phyloP scores from a whole-genome alignment of 2,329 filamentous ascomycete species.

The Colletotrichum godetiae region DNA sequence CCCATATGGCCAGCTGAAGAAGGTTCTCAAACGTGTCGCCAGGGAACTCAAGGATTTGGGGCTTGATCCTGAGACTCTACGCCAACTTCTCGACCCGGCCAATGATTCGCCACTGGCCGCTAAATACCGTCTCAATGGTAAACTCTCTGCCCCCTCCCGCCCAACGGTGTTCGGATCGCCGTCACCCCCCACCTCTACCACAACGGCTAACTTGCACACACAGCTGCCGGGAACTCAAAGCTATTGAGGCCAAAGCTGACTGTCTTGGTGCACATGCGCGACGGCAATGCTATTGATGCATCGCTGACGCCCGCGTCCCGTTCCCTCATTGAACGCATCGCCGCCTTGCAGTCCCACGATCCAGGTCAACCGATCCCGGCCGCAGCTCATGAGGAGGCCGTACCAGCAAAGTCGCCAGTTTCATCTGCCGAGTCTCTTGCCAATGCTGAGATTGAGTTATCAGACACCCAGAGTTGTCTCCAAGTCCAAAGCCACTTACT shows the following conservation, averaged over 20 bases:
- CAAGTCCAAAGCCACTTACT: slow-evolving; percentile 5
- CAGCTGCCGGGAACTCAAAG: slow-evolving; percentile 53
- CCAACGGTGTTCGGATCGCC: background rate
- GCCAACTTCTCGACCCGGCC: slow-evolving; percentile 68
- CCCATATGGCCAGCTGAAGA: slow-evolving; percentile 87
- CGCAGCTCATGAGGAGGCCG: background rate
- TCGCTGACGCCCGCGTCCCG: slow-evolving; percentile 74
- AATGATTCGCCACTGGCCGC: slow-evolving; percentile 58
- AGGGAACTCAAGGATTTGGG: slow-evolving; percentile 77
- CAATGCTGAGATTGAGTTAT: slow-evolving; percentile 2
- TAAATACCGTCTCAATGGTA: slow-evolving; percentile 68
- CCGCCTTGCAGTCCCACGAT: slow-evolving; percentile 44
- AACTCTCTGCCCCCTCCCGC: background rate
- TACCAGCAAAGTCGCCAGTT: background rate
- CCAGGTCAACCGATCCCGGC: background rate
- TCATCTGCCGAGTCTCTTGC: background rate
- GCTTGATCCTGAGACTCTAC: slow-evolving; percentile 77
- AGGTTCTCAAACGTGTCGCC: slow-evolving; percentile 85
- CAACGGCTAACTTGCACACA: background rate
- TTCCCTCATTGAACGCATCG: slow-evolving; percentile 71
- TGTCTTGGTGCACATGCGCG: slow-evolving; percentile 73
- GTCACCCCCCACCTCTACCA: background rate
- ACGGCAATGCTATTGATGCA: slow-evolving; percentile 76
- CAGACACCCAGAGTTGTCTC: slow-evolving; percentile 35
- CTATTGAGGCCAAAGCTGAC: slow-evolving; percentile 75